A percentile compares a stretch with the other conserved stretches of the same genome.
Evolutionary conservation across 177 flowering plant species (phyloP).

Genomic region (Vitis hybrid): DNA sequence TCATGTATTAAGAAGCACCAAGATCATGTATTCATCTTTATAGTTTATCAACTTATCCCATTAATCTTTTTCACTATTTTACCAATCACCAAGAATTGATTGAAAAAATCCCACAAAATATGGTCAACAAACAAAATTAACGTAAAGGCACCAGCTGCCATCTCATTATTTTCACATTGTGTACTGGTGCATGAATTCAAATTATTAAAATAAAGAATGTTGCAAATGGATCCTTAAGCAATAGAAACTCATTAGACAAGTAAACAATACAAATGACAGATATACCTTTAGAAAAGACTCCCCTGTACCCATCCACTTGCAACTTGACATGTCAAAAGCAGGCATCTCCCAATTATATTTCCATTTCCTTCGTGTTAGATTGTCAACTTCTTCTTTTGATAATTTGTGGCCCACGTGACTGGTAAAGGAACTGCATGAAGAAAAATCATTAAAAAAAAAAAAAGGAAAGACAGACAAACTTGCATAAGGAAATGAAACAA

Average conservation of each 20-base stretch:
- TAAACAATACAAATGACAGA: not conserved
- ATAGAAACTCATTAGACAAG: not conserved
- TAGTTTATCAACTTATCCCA: no score
- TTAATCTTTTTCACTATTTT: no score
- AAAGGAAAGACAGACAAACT: not conserved
- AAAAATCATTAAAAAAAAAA: not conserved
- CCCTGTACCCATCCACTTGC: slow-evolving; percentile 83
- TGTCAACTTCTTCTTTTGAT: slow-evolving; percentile 47
- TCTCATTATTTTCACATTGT: no score
- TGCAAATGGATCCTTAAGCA: not conserved
- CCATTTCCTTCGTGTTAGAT: slow-evolving; percentile 46
- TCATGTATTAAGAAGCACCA: no score
- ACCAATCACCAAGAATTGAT: no score
- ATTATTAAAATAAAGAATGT: not conserved
- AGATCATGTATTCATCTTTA: no score
- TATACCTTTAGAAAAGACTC: slow-evolving; percentile 54
- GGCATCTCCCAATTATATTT: slow-evolving; percentile 71
- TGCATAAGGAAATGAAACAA: not conserved
- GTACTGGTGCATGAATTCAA: no score
- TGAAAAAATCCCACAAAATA: no score
- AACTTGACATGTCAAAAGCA: slow-evolving; percentile 47
- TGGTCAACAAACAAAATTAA: no score
- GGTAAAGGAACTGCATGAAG: slow-evolving; percentile 58
- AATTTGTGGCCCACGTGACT: slow-evolving; percentile 54
- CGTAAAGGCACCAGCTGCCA: no score